phyloP scores from a whole-genome alignment of 176 grass and related monocot genomes.

The Avena insularis region DNA sequence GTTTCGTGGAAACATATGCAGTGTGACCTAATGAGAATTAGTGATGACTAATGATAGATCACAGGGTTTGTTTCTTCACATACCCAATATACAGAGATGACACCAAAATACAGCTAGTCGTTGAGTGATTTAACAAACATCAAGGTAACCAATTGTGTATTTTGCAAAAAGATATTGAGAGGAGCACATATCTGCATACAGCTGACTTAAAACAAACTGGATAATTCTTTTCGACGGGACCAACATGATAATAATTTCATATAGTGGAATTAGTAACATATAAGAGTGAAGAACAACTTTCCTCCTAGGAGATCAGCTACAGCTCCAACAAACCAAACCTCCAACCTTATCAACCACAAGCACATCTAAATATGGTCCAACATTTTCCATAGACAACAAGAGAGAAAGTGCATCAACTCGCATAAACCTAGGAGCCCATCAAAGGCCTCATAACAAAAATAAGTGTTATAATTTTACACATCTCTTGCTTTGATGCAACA shows the following conservation, averaged over 20 bases:
- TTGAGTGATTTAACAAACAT: background rate
- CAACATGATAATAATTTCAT: background rate
- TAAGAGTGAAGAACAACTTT: constrained; percentile 38
- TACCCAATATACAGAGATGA: background rate
- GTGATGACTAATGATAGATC: background rate
- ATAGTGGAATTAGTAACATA: constrained; percentile 15
- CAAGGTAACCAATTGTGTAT: background rate
- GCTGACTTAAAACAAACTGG: background rate
- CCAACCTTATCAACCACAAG: constrained; percentile 89
- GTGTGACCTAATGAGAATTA: background rate
- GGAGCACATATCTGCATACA: background rate
- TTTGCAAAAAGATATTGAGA: background rate
- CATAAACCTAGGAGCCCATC: constrained; percentile 67
- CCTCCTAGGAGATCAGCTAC: constrained; percentile 91
- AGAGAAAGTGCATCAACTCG: constrained; percentile 85
- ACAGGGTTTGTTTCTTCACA: constrained; percentile 2
- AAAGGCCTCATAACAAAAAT: constrained; percentile 34
- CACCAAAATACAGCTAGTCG: too few relatives aligned
- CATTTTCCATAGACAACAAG: constrained; percentile 80
- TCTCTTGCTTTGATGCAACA: background rate
- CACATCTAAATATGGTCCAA: constrained; percentile 80
- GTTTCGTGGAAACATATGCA: constrained; percentile 13
- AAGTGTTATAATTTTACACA: constrained; percentile 4
- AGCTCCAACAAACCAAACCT: constrained; percentile 74
- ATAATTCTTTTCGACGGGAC: background rate